phyloP scores from a whole-genome alignment of 2,329 filamentous ascomycete species.

The Chaetomium strumarium region DNA sequence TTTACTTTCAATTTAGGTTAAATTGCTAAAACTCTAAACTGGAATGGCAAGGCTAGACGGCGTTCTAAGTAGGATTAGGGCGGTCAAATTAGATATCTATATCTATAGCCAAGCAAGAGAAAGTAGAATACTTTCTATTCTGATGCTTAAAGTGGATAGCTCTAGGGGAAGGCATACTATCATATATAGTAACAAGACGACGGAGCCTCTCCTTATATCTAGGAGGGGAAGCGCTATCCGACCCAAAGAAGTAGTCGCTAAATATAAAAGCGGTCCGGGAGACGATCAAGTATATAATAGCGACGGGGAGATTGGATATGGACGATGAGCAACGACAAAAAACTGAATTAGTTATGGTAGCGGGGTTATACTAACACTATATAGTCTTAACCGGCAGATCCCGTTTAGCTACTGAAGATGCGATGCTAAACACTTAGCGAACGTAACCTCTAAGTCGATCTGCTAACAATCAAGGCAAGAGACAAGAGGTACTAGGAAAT shows the following conservation, averaged over 20 bases:
- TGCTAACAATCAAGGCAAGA: constrained; percentile 4
- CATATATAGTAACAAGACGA: background rate
- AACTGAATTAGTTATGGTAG: background rate
- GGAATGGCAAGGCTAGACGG: background rate
- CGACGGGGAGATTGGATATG: constrained; percentile 6
- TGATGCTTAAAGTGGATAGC: constrained; percentile 3
- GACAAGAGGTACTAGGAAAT: too few species aligned
- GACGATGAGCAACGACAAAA: background rate
- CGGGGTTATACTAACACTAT: too few species aligned
- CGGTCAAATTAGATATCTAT: background rate
- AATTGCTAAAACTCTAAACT: background rate
- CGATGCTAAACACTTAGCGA: constrained; percentile 12
- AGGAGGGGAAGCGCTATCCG: constrained; percentile 8
- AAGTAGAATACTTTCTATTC: background rate
- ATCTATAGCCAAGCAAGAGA: background rate
- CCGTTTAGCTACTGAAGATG: constrained; percentile 13
- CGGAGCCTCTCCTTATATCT: constrained; percentile 7
- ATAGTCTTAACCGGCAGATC: background rate
- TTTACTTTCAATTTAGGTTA: too few species aligned
- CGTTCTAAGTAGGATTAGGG: background rate
- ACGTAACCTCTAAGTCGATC: constrained; percentile 8
- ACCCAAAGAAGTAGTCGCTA: constrained; percentile 4
- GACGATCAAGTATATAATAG: constrained; percentile 12
- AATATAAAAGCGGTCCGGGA: constrained; percentile 9
- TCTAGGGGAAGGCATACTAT: constrained; percentile 2